Base-by-base conservation (phyloP, 495 filamentous ascomycete species). In the Bryoglossum gracile region DNA sequence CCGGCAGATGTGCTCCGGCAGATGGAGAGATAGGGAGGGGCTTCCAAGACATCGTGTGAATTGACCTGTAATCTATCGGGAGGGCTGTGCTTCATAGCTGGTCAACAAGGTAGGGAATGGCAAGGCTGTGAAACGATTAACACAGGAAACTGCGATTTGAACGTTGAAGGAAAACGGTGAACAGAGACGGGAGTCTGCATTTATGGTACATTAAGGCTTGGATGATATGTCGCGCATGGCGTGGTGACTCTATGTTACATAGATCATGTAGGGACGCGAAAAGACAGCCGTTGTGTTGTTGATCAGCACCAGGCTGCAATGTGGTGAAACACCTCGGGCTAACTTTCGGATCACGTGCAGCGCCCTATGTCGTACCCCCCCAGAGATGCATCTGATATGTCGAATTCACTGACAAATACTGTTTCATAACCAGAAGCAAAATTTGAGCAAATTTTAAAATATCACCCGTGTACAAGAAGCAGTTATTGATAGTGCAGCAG, bases 1-100 rank as follows among this genome's bases (percentile, higher is more conserved):
- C 67, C n/a, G 80, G 77, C 10, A 59, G 47, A 10, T 50, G 34
- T 19, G n/a, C 23, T 18, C 41, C 43, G 5, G 48, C 48, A 47
- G 41, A 43, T 16, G 36, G 10, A 4, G 48, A 43, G 8, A 56
- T 4, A 11, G 24, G 22, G 11, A 59, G 45, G n/a, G 53, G 46
- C 21, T 36, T 45, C 57, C 57, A 59, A 10, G 52, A 21, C 49
- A 56, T 56, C 1, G 5, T 23, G 17, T 10, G 2, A n/a, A 43
- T 23, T 10, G n/a, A 35, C n/a, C 32, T 39, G 19, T 40, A 38
- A 38, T 43, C 23, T 17, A 17, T 9, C 13, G 30, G 16, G 30
- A 13, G 3, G 18, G 41, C 9, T 8, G 40, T 33, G 45, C 4
- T 32, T 8, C 18, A 10, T 6, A 14, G 32, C 16, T 4, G 18